Evolutionary conservation across 108 stramenopile species (phyloP).

Genomic region (Mayamaea pseudoterrestris): DNA sequence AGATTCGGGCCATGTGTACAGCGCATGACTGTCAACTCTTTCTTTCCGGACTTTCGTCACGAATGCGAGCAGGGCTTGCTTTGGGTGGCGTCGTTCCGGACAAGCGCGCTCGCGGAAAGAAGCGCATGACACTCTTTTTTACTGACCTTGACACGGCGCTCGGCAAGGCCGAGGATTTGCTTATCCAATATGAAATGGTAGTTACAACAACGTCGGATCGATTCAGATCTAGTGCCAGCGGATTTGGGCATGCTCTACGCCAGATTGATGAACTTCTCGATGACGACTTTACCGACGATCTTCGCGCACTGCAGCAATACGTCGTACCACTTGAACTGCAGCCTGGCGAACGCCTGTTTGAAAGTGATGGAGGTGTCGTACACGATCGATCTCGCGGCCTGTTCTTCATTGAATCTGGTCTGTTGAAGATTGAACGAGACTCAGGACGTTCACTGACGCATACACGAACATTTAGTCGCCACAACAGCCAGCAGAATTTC

Average conservation of each 20-base stretch:
- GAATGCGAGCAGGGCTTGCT: conserved; percentile 25
- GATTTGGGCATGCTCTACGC: conserved; percentile 31
- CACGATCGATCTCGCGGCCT: too few species aligned
- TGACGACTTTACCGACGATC: conserved; percentile 13
- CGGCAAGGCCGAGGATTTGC: conserved; percentile 65
- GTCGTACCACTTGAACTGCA: conserved; percentile 28
- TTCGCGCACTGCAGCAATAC: conserved; percentile 29
- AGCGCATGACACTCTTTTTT: conserved; percentile 28
- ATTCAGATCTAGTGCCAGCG: conserved; percentile 11
- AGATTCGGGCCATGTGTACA: conserved; percentile 35
- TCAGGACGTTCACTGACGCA: too few species aligned
- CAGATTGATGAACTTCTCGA: conserved; percentile 47
- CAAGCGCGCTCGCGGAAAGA: conserved; percentile 12
- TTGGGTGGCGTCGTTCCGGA: conserved; percentile 31
- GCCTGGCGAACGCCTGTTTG: conserved; percentile 26
- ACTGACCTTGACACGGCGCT: conserved; percentile 41
- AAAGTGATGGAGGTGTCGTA: conserved; percentile 14
- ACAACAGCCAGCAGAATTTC: too few species aligned
- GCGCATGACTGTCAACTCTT: conserved; percentile 36
- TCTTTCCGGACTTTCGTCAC: conserved; percentile 29
- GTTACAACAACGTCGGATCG: conserved; percentile 4
- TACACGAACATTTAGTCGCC: too few species aligned
- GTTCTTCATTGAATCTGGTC: conserved; percentile 55
- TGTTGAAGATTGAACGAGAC: conserved; percentile 14
- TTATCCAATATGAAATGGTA: conserved; percentile 17